phyloP scores from a whole-genome alignment of 192 early-diverging fungal genomes.

The Pilaira anomala region DNA sequence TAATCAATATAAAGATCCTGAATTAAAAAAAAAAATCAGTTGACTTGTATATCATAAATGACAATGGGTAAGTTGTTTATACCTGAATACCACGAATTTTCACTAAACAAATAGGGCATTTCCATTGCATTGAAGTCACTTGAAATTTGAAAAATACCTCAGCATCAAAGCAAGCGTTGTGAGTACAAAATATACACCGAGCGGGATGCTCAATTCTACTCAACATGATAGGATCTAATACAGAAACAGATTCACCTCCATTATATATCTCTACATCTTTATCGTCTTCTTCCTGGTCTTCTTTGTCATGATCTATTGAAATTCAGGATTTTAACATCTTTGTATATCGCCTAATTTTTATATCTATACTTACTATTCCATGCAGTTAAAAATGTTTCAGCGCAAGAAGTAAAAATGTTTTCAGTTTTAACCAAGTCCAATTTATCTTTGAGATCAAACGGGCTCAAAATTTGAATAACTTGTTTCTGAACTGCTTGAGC shows the following conservation, averaged over 20 bases:
- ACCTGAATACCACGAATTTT: conserved; percentile 18
- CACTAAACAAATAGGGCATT: conserved; percentile 16
- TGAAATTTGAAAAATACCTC: conserved; percentile 4
- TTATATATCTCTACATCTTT: neutral
- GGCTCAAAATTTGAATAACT: neutral
- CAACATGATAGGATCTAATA: conserved; percentile 14
- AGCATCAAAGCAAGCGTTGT: conserved; percentile 19
- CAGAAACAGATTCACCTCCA: conserved; percentile 1
- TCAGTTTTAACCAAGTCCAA: neutral
- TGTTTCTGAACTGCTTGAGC: neutral
- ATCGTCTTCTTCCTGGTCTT: conserved; percentile 1
- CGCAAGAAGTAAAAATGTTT: conserved; percentile 3
- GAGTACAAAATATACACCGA: conserved; percentile 14
- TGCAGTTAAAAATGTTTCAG: conserved; percentile 2
- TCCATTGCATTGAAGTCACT: neutral
- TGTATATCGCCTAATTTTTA: neutral
- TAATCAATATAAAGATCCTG: conserved; percentile 24
- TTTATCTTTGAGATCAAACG: conserved; percentile 4
- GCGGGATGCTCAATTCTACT: conserved; percentile 11
- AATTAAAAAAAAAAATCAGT: neutral
- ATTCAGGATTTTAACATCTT: neutral
- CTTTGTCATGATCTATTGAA: neutral
- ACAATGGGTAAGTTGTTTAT: neutral
- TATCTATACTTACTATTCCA: conserved; percentile 5
- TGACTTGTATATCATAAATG: neutral